Base-by-base conservation (phyloP, 108 stramenopile species). In the Cyclostephanos invisitatus region DNA sequence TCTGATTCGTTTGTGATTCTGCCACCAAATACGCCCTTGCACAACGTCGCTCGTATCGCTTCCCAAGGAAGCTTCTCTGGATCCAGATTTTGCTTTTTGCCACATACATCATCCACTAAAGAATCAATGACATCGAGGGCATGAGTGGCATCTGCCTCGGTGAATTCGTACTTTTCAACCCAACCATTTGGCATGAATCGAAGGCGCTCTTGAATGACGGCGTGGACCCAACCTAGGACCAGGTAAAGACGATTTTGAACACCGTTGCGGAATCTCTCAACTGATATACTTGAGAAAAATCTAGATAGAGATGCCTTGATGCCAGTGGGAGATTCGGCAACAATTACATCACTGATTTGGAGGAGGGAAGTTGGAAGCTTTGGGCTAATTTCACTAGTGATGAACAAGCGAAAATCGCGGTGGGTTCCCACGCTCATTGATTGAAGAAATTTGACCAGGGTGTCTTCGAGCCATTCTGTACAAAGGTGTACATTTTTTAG, bases 401-500 rank as follows among this genome's bases (percentile, higher is more conserved):
- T 81, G 74, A 97, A 98, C 25, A 97, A 62, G 28, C 97, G 84
- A 78, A 97, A 95, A 63, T 92, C 85, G n/a, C 65, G 55, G 64
- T 96, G 85, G 15, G 88, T 86, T 21, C 73, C 73, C 2, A 54
- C 79, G 47, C 86, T 81, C 8, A 96, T 82, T 8, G 86, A 78
- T 61, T 96, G 96, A 17, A 99, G 92, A 73, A 72, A 90, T 82
- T 98, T 98, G 61, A 98, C 98, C n/a, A 99, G 85, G 6, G 86
- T 83, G 24, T 89, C 89, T 40, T 72, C 85, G n/a, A 99, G 83
- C 98, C 98, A 99, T 55, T 96, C 97, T 28, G 95, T 89, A 60
- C 97, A 97, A n/a, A 99, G 77, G 79, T 99, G 99, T 18, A 89
- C 84, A 74, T 99, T 99, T 67, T 97, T 94, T 49, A 99, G 82